phyloP scores from a whole-genome alignment of 2,329 filamentous ascomycete species.

The Fusarium concolor region DNA sequence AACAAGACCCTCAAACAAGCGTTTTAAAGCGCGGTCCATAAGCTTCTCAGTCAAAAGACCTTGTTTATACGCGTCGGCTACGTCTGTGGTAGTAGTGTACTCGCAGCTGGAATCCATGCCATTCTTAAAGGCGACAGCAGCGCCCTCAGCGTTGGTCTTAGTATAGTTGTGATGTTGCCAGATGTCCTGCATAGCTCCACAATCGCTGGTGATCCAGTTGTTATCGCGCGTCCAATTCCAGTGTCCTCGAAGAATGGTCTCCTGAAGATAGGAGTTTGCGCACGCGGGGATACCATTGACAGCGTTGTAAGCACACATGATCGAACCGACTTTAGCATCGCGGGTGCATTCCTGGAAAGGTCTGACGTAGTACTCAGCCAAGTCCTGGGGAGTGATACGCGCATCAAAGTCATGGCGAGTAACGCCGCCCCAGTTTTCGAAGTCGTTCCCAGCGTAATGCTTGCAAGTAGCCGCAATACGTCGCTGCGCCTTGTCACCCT shows the following conservation, averaged over 20 bases:
- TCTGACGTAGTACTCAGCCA: conserved; percentile 12
- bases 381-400: neutral
- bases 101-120: conserved; percentile 16
- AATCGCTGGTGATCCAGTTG: conserved; percentile 18
- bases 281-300: conserved; percentile 1
- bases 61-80: conserved; percentile 4
- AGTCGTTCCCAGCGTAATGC: conserved; percentile 5
- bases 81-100: conserved; percentile 17
- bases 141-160: conserved; percentile 10
- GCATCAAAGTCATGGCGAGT: neutral
- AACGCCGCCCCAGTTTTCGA: conserved; percentile 12
- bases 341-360: conserved; percentile 13
- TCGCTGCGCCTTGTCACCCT: conserved; percentile 3
- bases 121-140: neutral
- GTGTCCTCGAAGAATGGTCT: conserved; percentile 4
- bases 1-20: conserved; percentile 4
- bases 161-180: conserved; percentile 17
- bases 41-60: conserved; percentile 13
- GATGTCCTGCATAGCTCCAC: conserved; percentile 14
- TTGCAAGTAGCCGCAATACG: conserved; percentile 17
- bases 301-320: conserved; percentile 13
- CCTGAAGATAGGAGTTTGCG: conserved; percentile 5
- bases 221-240: conserved; percentile 18
- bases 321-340: neutral
- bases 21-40: neutral